phyloP scores from a whole-genome alignment of 2,329 filamentous ascomycete genomes.

The Simplicillium sp. region DNA sequence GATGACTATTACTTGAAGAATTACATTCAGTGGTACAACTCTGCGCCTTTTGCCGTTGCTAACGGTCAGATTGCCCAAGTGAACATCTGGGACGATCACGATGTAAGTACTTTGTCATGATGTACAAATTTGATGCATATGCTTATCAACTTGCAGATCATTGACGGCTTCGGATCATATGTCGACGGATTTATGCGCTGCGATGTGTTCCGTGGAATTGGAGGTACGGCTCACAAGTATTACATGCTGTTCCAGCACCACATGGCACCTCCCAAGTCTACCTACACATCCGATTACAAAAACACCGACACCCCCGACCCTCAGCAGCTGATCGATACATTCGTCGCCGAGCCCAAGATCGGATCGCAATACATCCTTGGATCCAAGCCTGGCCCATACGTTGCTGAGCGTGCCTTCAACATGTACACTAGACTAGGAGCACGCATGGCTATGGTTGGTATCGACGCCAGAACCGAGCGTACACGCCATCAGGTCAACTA shows the following conservation, averaged over 20 bases:
- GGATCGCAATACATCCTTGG: constrained; percentile 75
- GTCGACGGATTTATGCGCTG: constrained; percentile 89
- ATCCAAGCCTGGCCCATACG: constrained; percentile 73
- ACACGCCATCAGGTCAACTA: constrained; percentile 94
- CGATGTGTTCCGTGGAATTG: constrained; percentile 83
- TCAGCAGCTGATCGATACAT: constrained; percentile 65
- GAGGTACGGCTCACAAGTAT: constrained; percentile 91
- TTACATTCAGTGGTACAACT: constrained; percentile 77
- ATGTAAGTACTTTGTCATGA: constrained; percentile 39
- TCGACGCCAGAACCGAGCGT: constrained; percentile 90
- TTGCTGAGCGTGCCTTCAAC: constrained; percentile 78
- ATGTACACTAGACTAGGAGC: constrained; percentile 78
- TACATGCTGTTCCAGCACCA: constrained; percentile 98
- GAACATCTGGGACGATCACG: constrained; percentile 97
- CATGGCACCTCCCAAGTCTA: constrained; percentile 72
- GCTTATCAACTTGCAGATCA: constrained; percentile 53
- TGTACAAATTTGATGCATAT: not conserved
- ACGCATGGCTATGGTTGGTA: constrained; percentile 72
- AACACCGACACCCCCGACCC: constrained; percentile 38
- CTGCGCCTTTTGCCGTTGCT: constrained; percentile 73
- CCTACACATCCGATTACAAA: constrained; percentile 67
- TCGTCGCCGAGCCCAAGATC: constrained; percentile 45
- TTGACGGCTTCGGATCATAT: constrained; percentile 90
- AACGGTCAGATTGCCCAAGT: constrained; percentile 91
- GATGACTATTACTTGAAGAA: constrained; percentile 89